Conservation (phyloP, 192 early-diverging fungal genomes). For the Entomortierella chlamydospora region DNA sequence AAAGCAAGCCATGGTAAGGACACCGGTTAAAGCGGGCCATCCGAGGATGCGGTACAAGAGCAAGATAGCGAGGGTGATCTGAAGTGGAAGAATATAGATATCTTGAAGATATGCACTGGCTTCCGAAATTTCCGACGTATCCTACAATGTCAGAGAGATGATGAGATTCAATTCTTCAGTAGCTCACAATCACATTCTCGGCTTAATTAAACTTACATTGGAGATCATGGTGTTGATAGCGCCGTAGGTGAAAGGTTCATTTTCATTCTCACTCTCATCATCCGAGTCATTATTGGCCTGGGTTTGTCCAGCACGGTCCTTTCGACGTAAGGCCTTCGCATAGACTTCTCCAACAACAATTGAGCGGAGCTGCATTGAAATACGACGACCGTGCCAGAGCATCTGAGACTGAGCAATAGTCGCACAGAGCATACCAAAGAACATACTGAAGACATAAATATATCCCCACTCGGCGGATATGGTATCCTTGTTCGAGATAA, state of each 20-base stretch:
- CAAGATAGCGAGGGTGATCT: conserved; percentile 73
- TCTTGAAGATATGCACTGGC: conserved; percentile 60
- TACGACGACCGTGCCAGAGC: conserved; percentile 54
- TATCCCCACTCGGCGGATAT: conserved; percentile 59
- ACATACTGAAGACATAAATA: conserved; percentile 65
- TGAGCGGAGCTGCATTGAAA: conserved; percentile 58
- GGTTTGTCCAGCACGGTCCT: conserved; percentile 66
- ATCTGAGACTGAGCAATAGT: conserved; percentile 51
- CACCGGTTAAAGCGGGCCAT: conserved; percentile 80
- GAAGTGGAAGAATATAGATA: conserved; percentile 72
- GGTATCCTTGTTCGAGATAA: conserved; percentile 31
- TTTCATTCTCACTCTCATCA: conserved; percentile 26
- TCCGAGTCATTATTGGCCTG: conserved; percentile 33
- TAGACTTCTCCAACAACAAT: conserved; percentile 72
- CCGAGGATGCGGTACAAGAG: conserved; percentile 85
- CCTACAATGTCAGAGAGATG: conserved; percentile 41
- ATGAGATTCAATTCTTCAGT: not conserved
- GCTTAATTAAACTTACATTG: conserved; percentile 26
- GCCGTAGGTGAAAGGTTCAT: conserved; percentile 48
- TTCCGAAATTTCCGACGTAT: conserved; percentile 59
- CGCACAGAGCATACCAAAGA: conserved; percentile 50
- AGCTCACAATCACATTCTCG: not conserved
- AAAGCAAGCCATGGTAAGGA: conserved; percentile 72
- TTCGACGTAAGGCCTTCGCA: conserved; percentile 68
- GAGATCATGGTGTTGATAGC: conserved; percentile 56